A percentile compares a stretch with the other conserved stretches of the same genome.
These are phyloP conservation scores for Stramenopiles sp. DNA, from an alignment of 352 stramenopile species.

Conservation along the genomic window DNA sequence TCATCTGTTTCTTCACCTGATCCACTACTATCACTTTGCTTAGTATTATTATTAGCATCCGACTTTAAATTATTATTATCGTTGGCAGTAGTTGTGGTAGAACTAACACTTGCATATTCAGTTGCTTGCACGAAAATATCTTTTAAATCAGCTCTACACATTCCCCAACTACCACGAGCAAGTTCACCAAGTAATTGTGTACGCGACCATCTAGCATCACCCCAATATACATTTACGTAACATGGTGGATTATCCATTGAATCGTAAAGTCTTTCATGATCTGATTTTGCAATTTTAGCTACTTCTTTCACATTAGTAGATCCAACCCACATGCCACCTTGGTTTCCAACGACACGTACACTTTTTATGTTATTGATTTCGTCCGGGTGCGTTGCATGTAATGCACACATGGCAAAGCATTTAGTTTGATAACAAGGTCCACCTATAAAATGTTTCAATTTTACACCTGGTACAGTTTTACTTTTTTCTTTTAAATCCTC, in stretches of 20 bases:
- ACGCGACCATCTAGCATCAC: slow-evolving; percentile 23
- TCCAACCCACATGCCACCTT: background rate
- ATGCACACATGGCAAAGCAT: background rate
- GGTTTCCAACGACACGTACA: background rate
- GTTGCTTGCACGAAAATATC: slow-evolving; percentile 14
- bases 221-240: slow-evolving; percentile 19
- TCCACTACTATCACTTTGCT: no score
- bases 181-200: slow-evolving; percentile 27
- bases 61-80: no score
- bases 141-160: slow-evolving; percentile 17
- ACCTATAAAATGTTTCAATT: background rate
- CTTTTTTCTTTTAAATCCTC: background rate
- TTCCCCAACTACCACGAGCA: slow-evolving; percentile 24
- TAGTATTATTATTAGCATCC: no score
- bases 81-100: no score
- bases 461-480: background rate
- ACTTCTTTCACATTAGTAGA: background rate
- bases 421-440: background rate
- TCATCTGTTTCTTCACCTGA: no score
- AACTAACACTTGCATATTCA: background rate
- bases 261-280: background rate
- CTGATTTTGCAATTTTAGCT: slow-evolving; percentile 1
- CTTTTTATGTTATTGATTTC: background rate
- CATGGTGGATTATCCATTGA: background rate
- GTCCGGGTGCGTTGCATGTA: background rate